Conservation (phyloP, 2,329 filamentous ascomycete genomes). For the Aspergillus niger region DNA sequence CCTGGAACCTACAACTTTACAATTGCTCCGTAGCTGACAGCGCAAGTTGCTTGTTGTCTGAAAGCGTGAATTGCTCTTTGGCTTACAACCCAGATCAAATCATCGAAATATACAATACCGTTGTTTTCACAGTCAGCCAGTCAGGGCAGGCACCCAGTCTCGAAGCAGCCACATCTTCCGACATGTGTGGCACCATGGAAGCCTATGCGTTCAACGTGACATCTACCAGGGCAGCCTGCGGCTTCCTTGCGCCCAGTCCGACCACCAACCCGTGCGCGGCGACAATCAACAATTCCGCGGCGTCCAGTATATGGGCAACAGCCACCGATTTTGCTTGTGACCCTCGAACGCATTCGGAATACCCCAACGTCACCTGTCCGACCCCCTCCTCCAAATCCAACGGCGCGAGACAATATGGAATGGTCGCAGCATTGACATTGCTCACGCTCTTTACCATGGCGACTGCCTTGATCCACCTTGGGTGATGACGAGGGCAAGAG, state of each 20-base stretch:
- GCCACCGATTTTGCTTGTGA: constrained; percentile 1
- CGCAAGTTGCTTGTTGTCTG: too few relatives aligned
- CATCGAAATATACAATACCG: background rate
- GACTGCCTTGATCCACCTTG: background rate
- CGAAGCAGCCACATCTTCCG: background rate
- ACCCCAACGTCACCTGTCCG: constrained; percentile 2
- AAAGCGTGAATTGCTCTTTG: background rate
- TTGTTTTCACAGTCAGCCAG: background rate
- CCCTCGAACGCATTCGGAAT: background rate
- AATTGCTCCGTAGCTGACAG: background rate
- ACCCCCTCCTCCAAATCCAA: background rate
- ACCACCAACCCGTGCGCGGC: constrained; percentile 14
- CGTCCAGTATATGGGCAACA: constrained; percentile 3
- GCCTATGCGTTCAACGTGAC: background rate
- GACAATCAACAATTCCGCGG: constrained; percentile 2
- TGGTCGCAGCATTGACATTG: background rate
- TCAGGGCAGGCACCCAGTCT: background rate
- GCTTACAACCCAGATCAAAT: background rate
- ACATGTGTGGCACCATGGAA: background rate
- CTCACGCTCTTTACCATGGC: background rate
- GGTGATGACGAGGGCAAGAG: background rate
- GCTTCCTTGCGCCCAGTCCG: constrained; percentile 1
- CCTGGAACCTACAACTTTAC: background rate
- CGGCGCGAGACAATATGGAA: background rate
- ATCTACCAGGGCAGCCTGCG: background rate